A percentile compares a stretch with the other conserved stretches of the same genome.
Conservation (phyloP, 495 filamentous ascomycete genomes). For the Podospora appendiculata region DNA sequence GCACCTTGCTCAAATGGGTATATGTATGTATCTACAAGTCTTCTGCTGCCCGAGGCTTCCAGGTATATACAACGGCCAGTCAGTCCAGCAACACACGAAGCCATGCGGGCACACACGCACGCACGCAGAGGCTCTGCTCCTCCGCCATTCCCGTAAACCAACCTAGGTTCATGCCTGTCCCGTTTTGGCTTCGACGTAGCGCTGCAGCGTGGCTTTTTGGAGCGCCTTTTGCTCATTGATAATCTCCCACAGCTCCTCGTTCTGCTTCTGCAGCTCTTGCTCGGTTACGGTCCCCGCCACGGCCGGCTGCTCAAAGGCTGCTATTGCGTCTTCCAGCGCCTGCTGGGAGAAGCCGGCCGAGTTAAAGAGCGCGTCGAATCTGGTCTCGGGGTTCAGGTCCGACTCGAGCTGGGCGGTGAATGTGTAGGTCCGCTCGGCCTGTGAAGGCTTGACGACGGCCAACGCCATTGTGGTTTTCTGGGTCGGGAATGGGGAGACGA, state of each 20-base stretch:
- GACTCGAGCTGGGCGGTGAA: conserved; percentile 57
- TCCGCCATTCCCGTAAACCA: not conserved
- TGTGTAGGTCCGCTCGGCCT: conserved; percentile 58
- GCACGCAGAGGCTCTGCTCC: no score
- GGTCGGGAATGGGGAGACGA: conserved; percentile 55
- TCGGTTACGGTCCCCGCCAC: conserved; percentile 21
- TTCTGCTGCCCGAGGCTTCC: no score
- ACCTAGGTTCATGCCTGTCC: conserved; percentile 14
- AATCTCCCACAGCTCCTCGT: conserved; percentile 44
- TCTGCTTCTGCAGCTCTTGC: conserved; percentile 37
- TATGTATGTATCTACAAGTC: no score
- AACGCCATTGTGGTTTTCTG: conserved; percentile 41
- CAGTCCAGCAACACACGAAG: no score
- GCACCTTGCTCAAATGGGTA: no score
- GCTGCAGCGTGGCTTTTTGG: conserved; percentile 40
- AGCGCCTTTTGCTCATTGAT: conserved; percentile 41
- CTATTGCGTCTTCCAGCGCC: conserved; percentile 17
- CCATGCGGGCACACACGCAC: no score
- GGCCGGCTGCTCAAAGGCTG: conserved; percentile 16
- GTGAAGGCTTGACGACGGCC: conserved; percentile 64
- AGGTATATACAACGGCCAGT: no score
- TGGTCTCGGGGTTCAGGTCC: conserved; percentile 21
- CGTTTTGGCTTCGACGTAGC: conserved; percentile 31
- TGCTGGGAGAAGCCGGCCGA: conserved; percentile 28
- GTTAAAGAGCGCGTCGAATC: conserved; percentile 31